Evolutionary conservation across 73 alveolate genomes (phyloP).

Genomic region (Symbiodinium pilosum): DNA sequence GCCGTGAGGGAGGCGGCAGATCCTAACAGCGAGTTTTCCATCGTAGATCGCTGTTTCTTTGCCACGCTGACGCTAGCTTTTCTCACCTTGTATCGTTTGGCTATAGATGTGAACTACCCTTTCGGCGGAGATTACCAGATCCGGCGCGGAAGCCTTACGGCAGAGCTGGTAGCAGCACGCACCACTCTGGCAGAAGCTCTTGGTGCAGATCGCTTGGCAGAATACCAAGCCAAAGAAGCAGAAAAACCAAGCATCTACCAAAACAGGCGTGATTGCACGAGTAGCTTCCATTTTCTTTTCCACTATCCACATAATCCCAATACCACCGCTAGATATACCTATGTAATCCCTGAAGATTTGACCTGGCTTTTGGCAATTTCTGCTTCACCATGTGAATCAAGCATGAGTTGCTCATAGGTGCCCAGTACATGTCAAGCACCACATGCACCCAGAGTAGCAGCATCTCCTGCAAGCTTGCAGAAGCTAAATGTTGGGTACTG

Average conservation of each 20-base stretch:
- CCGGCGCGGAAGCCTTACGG: constrained; percentile 72
- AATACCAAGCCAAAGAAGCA: neutral
- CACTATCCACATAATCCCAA: too few species aligned
- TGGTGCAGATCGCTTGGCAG: neutral
- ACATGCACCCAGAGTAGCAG: too few species aligned
- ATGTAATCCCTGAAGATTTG: too few species aligned
- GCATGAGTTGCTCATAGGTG: too few species aligned
- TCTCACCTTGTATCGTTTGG: constrained; percentile 68
- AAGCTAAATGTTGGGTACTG: too few species aligned
- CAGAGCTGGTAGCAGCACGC: constrained; percentile 63
- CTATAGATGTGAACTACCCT: constrained; percentile 68
- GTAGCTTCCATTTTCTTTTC: too few species aligned
- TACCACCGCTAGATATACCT: too few species aligned
- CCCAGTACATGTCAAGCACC: too few species aligned
- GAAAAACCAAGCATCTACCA: neutral
- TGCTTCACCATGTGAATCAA: too few species aligned
- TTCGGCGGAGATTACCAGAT: constrained; percentile 66
- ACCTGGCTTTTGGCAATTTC: too few species aligned
- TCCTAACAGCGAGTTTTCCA: constrained; percentile 89
- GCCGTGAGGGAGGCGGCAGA: constrained; percentile 65
- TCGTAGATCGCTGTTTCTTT: constrained; percentile 77
- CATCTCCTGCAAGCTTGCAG: too few species aligned
- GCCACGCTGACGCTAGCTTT: constrained; percentile 61
- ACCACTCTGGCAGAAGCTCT: constrained; percentile 33
- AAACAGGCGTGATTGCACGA: too few species aligned